Evolutionary conservation across 129 eudicot genomes (phyloP).

Genomic region (Heracleum sosnowskyi): DNA sequence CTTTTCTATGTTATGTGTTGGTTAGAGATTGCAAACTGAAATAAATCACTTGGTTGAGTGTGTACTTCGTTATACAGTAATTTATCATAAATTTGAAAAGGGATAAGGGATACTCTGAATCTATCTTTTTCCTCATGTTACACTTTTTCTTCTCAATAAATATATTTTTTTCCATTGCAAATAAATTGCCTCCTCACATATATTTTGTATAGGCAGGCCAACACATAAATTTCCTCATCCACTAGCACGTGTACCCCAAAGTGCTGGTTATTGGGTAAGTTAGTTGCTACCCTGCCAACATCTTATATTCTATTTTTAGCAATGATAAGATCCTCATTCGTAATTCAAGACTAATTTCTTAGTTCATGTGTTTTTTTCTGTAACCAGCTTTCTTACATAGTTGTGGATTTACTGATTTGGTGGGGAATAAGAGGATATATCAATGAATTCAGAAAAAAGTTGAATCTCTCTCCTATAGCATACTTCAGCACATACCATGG

Average conservation of each 20-base stretch:
- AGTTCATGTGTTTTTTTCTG: conserved; percentile 11
- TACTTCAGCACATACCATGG: conserved; percentile 86
- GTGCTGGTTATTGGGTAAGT: conserved; percentile 87
- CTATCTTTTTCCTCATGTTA: background rate
- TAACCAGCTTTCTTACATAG: conserved; percentile 76
- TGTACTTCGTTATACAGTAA: background rate
- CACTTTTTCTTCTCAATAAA: background rate
- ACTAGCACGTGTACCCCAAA: conserved; percentile 88
- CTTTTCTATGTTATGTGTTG: background rate
- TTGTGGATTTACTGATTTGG: conserved; percentile 90
- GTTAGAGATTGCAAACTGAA: background rate
- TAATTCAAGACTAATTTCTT: background rate
- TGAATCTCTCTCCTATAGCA: conserved; percentile 82
- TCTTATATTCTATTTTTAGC: background rate
- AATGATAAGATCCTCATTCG: background rate
- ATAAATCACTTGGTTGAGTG: background rate
- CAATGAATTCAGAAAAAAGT: conserved; percentile 68
- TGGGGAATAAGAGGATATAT: conserved; percentile 93
- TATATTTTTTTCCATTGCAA: background rate
- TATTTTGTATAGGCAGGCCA: conserved; percentile 71
- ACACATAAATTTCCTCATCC: conserved; percentile 88
- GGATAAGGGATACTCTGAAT: no score
- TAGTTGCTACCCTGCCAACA: conserved; percentile 9
- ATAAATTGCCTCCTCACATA: conserved; percentile 21
- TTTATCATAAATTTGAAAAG: background rate